Evolutionary conservation across 2,329 filamentous ascomycete species (phyloP).

Genomic region (Neofusicoccum laricinum): DNA sequence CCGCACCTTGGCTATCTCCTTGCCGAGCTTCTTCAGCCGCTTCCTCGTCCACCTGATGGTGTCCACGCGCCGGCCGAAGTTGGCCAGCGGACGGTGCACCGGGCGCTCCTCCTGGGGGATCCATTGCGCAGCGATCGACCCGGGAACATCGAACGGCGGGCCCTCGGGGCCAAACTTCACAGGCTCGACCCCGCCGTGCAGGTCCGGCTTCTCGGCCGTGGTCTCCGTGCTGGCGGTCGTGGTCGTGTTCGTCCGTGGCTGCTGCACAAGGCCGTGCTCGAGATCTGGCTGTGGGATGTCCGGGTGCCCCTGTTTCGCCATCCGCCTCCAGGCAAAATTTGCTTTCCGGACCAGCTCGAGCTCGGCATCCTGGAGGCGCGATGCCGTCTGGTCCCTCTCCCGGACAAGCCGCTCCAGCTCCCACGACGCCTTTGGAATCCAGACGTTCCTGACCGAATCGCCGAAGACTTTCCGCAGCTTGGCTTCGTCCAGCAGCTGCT

Average conservation of each 20-base stretch:
- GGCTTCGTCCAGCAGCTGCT: slow-evolving; percentile 4
- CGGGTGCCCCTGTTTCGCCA: not conserved
- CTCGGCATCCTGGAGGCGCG: slow-evolving; percentile 8
- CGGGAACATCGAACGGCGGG: not conserved
- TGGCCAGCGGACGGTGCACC: not conserved
- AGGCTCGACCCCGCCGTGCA: not conserved
- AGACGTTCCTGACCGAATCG: not conserved
- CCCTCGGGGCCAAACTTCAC: not conserved
- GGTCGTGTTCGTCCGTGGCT: not conserved
- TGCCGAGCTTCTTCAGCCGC: slow-evolving; percentile 58
- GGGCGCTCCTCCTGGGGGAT: slow-evolving; percentile 2
- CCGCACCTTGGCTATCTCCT: slow-evolving; percentile 91
- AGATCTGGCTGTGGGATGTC: not conserved
- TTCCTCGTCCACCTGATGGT: slow-evolving; percentile 10
- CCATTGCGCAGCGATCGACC: slow-evolving; percentile 6
- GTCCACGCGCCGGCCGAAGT: not conserved
- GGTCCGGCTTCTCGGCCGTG: not conserved
- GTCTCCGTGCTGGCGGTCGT: not conserved
- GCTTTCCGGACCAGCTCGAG: not conserved
- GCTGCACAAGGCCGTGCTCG: not conserved
- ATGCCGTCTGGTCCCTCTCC: slow-evolving; percentile 3
- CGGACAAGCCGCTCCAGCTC: slow-evolving; percentile 2
- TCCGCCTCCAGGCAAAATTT: not conserved
- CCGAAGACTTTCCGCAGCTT: slow-evolving; percentile 12
- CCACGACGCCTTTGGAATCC: slow-evolving; percentile 7